Evolutionary conservation across 345 rosid species (phyloP), one percentile per base, ranked within the genome.

Genomic region (Eucalyptus regnans): DNA sequence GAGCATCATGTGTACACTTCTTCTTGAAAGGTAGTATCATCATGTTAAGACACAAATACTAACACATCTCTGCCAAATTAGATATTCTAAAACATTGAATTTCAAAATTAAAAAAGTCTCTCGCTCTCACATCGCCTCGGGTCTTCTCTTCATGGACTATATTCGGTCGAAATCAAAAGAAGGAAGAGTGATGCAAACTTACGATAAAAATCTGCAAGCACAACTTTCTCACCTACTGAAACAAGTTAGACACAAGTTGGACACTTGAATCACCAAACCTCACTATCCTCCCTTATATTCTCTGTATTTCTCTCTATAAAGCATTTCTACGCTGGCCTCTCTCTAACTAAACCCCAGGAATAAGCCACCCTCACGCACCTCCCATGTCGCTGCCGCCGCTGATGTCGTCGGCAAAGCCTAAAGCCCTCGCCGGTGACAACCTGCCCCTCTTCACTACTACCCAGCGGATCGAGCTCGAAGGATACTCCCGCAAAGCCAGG

Each of bases 201-300:
- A 10, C n/a, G 2, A 33, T 20, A 41, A 46, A 31, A 87, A 58
- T 12, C 79, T 43, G 49, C 51, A 60, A 43, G 91, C 49, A 56
- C 94, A 93, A 94, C 93, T 90, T 90, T 90, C 92, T 92, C 90
- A 95, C 95, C 97, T 88, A 95, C 91, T 90, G 60, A 79, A 44
- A 85, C 88, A 90, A 87, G 89, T 51, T 87, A 76, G 84, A 41
- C 84, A 76, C 89, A 79, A 88, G 96, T 95, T 94, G 93, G 95
- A 92, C 87, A 87, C 89, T 91, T 88, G 56, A 91, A 90, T 92
- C 91, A 94, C 97, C 98, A 92, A 95, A 94, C 96, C 25, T 60
- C 68, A 94, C 90, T 88, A 93, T 92, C 90, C 5, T 49, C 37
- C 60, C 89, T 50, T 56, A 6, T 12, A 52, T 41, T 27, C 66